Evolutionary conservation across 179 eudicot genomes (phyloP).

Genomic region (Camellia oleifera): DNA sequence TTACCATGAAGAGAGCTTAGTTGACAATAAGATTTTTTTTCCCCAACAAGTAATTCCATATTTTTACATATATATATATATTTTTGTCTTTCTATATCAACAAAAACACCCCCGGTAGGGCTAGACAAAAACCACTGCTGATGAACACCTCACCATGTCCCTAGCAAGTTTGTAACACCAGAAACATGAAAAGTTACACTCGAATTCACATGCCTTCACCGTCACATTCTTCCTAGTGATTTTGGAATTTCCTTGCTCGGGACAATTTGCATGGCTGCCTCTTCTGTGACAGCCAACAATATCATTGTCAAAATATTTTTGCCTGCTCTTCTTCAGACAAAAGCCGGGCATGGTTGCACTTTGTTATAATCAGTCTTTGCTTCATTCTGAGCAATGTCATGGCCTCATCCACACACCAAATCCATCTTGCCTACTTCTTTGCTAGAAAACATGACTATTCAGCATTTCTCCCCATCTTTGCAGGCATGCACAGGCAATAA

Average conservation of each 20-base stretch:
- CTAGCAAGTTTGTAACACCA: not conserved
- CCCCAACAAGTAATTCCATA: too few relatives aligned
- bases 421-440: not conserved
- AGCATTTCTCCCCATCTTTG: not conserved
- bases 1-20: too few relatives aligned
- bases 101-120: too few relatives aligned
- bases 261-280: not conserved
- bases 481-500: not conserved
- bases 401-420: not conserved
- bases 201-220: not conserved
- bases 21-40: too few relatives aligned
- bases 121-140: not conserved
- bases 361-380: not conserved
- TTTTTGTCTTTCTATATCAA: too few relatives aligned
- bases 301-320: not conserved
- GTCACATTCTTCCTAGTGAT: not conserved
- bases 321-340: not conserved
- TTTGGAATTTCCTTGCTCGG: not conserved
- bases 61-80: too few relatives aligned
- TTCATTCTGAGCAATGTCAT: not conserved
- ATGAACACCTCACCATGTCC: too few relatives aligned
- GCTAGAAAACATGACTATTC: not conserved
- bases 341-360: not conserved
- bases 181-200: not conserved
- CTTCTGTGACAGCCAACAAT: not conserved